Conservation (phyloP, 192 early-diverging fungal genomes). For the Coemansia sp. region DNA sequence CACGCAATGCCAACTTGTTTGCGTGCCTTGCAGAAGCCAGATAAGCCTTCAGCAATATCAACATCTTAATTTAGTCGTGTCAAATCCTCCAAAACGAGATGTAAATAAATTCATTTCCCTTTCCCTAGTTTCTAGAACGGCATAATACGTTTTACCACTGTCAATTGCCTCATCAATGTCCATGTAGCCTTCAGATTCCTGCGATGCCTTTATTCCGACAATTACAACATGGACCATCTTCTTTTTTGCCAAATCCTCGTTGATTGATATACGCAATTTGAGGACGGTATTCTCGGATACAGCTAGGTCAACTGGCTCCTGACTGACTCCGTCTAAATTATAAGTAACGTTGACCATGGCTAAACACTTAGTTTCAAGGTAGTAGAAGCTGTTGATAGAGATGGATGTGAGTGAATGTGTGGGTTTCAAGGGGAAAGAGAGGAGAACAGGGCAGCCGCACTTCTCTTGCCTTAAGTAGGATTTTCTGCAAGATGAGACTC, state of each 20-base stretch:
- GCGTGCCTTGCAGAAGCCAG: no score
- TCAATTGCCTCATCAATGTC: not conserved
- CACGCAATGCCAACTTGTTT: no score
- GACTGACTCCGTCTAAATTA: not conserved
- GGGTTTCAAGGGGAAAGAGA: not conserved
- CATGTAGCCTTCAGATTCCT: not conserved
- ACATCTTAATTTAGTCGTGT: no score
- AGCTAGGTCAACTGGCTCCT: no score
- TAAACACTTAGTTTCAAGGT: not conserved
- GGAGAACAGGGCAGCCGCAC: not conserved
- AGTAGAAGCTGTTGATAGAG: not conserved
- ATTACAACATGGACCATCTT: not conserved
- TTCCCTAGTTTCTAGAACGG: not conserved
- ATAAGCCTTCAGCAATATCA: not conserved
- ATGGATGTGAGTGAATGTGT: not conserved
- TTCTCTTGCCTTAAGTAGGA: not conserved
- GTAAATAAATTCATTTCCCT: not conserved
- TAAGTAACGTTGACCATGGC: not conserved
- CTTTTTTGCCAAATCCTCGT: no score
- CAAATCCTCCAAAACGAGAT: not conserved
- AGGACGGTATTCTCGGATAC: no score
- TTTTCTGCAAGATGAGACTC: not conserved
- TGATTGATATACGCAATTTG: no score
- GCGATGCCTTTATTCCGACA: not conserved
- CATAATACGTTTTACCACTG: not conserved